Base-by-base conservation (phyloP, 345 rosid species). In the Ricinus communis region DNA sequence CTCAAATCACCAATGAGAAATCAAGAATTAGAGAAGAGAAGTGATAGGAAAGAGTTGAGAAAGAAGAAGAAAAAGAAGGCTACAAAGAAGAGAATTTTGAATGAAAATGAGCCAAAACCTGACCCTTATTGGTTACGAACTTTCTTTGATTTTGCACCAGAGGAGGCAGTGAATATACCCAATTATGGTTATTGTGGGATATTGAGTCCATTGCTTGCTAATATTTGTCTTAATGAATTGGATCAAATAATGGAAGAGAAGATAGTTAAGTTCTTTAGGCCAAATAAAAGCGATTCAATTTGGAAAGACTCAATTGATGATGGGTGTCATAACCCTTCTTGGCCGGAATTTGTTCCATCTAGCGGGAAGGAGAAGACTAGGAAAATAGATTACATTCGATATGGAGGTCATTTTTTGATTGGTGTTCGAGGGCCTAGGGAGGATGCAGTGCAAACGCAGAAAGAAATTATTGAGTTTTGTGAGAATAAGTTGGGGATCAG, bases 271-370 rank as follows among this genome's bases (percentile, higher is more conserved):
- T 89, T 83, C 82, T 92, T 95, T 76, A 87, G 76, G 68, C 98
- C 99, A 49, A 87, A 80, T 79, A 86, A 85, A 78, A 81, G 76
- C 1, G 96, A 95, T 83, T 87, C 98, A 0, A 90, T 95, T 82
- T 95, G 99, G 99, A 95, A 84, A 80, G 78, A 87, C 56, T 87
- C 93, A 11, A 90, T 88, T 38, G 74, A 87, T 80, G 98, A 87
- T 77, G 96, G 94, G 45, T 90, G 93, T 38, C 97, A 92, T 76
- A 95, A 95, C 69, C 96, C 98, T n/a, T 83, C 97, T 10, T 95
- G 99, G 99, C 99, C 97, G 0, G 98, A 95, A 88, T 92, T 95
- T 82, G 99, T 95, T 78, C 99, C 99, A 0, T 82, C 88, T 0
- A 89, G 96, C 69, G 98, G 96, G 74, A 84, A 75, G n/a, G 94